A percentile compares a stretch with the other conserved stretches of the same genome.
Conservation (phyloP, 2,329 filamentous ascomycete species). For the Teratosphaeria epicoccoides region DNA sequence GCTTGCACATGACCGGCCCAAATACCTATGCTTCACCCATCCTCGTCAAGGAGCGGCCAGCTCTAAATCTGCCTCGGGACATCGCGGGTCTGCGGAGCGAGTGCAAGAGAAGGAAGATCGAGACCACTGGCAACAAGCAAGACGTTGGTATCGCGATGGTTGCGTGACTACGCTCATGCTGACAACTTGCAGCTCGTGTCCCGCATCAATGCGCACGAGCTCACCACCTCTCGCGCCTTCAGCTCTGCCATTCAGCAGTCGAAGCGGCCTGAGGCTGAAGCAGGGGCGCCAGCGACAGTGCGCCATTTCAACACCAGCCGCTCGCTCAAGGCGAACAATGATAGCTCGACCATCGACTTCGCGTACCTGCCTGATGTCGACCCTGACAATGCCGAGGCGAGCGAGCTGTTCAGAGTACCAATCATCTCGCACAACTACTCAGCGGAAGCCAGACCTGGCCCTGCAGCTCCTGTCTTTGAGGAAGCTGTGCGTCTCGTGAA, state of each 20-base stretch:
- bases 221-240: constrained; percentile 43
- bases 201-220: constrained; percentile 43
- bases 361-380: constrained; percentile 47
- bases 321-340: constrained; percentile 44
- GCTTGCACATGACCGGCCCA: constrained; percentile 50
- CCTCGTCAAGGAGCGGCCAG: constrained; percentile 41
- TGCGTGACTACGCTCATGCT: not conserved
- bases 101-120: constrained; percentile 40
- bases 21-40: constrained; percentile 43
- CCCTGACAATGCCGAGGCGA: constrained; percentile 10
- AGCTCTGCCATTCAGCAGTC: constrained; percentile 43
- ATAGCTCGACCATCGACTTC: constrained; percentile 53
- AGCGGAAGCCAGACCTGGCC: constrained; percentile 8
- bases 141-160: constrained; percentile 32
- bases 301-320: constrained; percentile 54
- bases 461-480: constrained; percentile 1
- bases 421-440: constrained; percentile 20
- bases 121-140: constrained; percentile 36
- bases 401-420: constrained; percentile 20
- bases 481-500: not conserved
- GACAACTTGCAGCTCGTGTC: constrained; percentile 34
- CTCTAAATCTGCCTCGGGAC: constrained; percentile 40
- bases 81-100: constrained; percentile 42
- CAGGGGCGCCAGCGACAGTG: constrained; percentile 20
- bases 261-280: constrained; percentile 28